phyloP scores from a whole-genome alignment of 805 yeast genomes.

The Monosporozyma servazzii region DNA sequence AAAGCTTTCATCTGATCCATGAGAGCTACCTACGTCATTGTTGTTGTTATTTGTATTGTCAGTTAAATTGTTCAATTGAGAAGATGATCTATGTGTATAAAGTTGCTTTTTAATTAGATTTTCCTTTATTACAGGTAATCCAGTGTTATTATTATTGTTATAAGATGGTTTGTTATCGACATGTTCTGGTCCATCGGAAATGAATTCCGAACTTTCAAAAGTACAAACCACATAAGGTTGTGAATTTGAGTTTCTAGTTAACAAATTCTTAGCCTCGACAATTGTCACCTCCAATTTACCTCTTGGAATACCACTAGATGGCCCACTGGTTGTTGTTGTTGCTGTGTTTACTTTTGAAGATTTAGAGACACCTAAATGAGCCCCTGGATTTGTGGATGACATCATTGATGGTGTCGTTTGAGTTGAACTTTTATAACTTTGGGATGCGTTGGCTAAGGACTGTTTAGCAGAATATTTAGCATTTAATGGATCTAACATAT shows the following conservation, averaged over 20 bases:
- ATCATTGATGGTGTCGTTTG: not conserved
- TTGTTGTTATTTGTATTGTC: constrained; percentile 1
- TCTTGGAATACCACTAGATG: constrained; percentile 41
- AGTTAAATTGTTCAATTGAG: constrained; percentile 31
- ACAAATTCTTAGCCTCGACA: constrained; percentile 66
- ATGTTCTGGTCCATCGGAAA: constrained; percentile 66
- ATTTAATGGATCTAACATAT: constrained; percentile 6
- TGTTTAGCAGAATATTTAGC: constrained; percentile 6
- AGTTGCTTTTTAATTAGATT: constrained; percentile 31
- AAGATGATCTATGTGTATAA: constrained; percentile 38
- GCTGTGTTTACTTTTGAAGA: not conserved
- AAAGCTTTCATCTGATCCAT: not conserved
- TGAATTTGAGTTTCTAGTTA: constrained; percentile 44
- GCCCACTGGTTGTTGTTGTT: constrained; percentile 2
- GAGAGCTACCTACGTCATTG: not conserved
- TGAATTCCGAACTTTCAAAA: constrained; percentile 84
- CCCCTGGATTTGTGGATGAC: not conserved
- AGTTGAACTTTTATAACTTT: not conserved
- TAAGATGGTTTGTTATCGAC: constrained; percentile 26
- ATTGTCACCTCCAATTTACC: constrained; percentile 80
- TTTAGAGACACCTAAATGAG: not conserved
- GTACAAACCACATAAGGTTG: constrained; percentile 88
- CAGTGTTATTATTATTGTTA: constrained; percentile 4
- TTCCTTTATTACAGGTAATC: constrained; percentile 20
- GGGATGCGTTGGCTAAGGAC: constrained; percentile 6